Evolutionary conservation across 2,329 filamentous ascomycete genomes (phyloP).

Genomic region (Pseudonectria buxi): DNA sequence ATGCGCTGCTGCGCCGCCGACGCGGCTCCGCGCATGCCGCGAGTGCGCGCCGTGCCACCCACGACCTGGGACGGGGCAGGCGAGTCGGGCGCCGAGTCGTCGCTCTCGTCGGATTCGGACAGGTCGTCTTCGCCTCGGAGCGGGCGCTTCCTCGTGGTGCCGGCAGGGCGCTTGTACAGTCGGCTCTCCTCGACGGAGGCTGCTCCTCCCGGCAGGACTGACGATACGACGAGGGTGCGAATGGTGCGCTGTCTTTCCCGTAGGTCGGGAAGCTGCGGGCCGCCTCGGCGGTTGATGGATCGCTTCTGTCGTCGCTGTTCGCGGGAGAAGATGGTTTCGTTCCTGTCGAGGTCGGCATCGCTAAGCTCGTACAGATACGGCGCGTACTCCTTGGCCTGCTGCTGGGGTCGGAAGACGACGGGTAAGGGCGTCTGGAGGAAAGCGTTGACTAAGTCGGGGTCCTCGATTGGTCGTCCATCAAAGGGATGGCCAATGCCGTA

Average conservation of each 20-base stretch:
- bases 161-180: conserved; percentile 72
- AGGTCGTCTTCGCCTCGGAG: conserved; percentile 54
- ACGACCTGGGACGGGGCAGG: conserved; percentile 67
- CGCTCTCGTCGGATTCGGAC: conserved; percentile 87
- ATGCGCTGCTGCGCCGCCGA: conserved; percentile 82
- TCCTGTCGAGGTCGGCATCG: conserved; percentile 81
- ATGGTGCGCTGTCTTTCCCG: conserved; percentile 93
- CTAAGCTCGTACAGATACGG: conserved; percentile 92
- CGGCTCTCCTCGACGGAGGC: conserved; percentile 74
- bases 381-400: conserved; percentile 88
- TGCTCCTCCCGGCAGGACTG: conserved; percentile 82
- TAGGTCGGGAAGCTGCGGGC: conserved; percentile 88
- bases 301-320: conserved; percentile 93
- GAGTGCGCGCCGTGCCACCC: conserved; percentile 73
- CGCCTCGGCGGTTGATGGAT: conserved; percentile 87
- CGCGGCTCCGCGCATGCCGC: conserved; percentile 84
- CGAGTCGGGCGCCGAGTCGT: conserved; percentile 82
- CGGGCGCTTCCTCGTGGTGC: conserved; percentile 50
- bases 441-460: conserved; percentile 77
- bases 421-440: conserved; percentile 81
- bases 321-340: conserved; percentile 85
- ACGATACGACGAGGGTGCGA: conserved; percentile 84
- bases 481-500: conserved; percentile 94
- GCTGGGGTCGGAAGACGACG: conserved; percentile 79
- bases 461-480: conserved; percentile 86